Base-by-base conservation (phyloP, 768 basidiomycete species). In the Russula sp. region DNA sequence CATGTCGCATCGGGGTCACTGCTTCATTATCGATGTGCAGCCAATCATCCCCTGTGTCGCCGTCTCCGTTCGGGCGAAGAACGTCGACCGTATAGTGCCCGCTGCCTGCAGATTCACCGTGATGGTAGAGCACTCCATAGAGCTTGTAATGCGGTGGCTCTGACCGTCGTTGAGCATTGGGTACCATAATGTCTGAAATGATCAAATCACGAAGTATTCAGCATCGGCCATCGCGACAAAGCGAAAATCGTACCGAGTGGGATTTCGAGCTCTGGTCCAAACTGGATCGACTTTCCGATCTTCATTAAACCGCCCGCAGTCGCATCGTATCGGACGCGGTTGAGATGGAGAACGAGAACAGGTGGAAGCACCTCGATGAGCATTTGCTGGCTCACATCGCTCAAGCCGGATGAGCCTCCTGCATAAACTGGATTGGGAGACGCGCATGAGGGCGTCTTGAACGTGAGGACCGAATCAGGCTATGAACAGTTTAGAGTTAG, bases 61-160 rank as follows among this genome's bases (percentile, higher is more conserved):
- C 76, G 73, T 81, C 83, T 40, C 86, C 80, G 67, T 83, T 83
- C 2, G 88, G 89, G 69, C 92, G 88, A 2, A 95, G 78, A 13
- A 95, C 89, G 70, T 94, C 90, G n/a, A 53, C 83, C 2, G 95
- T 98, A 77, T 98, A 98, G 75, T 98, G 96, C 1, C 96, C 96
- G 2, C 94, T 93, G 0, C 87, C 87, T 0, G 96, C 93, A 10
- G 91, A 90, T 28, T 80, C 79, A 2, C 96, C 96, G 69, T 99
- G 95, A 73, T 99, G 96, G 74, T 98, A 98, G 13, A 98, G 76
- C 11, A 87, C 96, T 68, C 91, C 92, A 71, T 93, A 93, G 9
- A 96, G 80, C 70, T 86, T 87, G 72, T 95, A 96, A 70, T 65
- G 65, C 18, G 84, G 8, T 1, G 11, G 34, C 78, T 2, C 86